Conservation (phyloP, 768 basidiomycete species). For the Russula foetens region DNA sequence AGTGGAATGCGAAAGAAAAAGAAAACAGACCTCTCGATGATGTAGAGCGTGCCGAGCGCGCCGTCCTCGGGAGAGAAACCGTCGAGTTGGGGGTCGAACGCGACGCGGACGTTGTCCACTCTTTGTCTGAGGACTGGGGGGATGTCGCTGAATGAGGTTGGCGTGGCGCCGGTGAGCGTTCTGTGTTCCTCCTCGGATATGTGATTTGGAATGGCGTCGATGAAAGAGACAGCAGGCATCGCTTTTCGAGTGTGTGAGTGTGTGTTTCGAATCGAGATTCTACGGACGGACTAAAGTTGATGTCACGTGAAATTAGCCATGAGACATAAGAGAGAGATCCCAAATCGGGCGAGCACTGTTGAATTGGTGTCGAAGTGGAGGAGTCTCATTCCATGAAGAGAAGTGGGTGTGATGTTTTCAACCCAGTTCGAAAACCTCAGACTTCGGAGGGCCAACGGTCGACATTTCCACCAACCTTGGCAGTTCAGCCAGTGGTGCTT, state of each 20-base stretch:
- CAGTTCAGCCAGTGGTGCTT: not conserved
- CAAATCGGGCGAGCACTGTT: not conserved
- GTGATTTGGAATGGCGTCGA: constrained; percentile 36
- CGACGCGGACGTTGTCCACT: constrained; percentile 61
- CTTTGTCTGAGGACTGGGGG: constrained; percentile 73
- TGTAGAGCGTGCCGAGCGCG: constrained; percentile 62
- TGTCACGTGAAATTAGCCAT: not conserved
- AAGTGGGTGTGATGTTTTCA: not conserved
- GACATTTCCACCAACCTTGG: too few species aligned
- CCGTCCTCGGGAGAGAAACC: constrained; percentile 47
- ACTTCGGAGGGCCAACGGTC: not conserved
- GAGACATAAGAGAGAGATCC: not conserved
- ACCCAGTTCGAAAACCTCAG: not conserved
- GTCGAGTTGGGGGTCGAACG: constrained; percentile 60
- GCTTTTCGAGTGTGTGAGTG: not conserved
- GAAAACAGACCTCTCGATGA: constrained; percentile 69
- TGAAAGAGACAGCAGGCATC: constrained; percentile 29
- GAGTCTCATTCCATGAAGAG: too few species aligned
- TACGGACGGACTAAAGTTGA: too few species aligned
- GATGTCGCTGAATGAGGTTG: constrained; percentile 76
- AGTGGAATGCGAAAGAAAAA: not conserved
- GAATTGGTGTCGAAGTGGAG: not conserved
- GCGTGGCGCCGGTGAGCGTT: constrained; percentile 66
- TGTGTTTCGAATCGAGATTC: too few species aligned
- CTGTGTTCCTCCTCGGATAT: constrained; percentile 62